These are phyloP conservation scores for Hippophae tibetana DNA, from an alignment of 306 rosid genomes.

Conservation along the genomic window DNA sequence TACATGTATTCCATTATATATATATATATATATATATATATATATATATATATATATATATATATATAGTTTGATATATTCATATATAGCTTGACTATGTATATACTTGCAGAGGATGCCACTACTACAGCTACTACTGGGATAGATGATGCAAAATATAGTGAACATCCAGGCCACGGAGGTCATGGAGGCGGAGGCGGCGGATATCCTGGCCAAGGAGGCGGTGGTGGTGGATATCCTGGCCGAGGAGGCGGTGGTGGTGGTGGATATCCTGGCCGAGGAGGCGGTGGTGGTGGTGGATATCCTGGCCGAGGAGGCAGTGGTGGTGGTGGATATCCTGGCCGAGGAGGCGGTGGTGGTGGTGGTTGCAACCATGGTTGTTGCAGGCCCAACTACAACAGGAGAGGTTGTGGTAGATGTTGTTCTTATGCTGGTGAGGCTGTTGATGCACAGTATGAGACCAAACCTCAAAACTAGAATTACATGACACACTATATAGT, in stretches of 20 bases:
- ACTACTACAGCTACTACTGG: neutral
- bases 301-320: neutral
- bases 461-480: slow-evolving; percentile 10
- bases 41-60: too few species aligned
- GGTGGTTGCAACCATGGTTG: slow-evolving; percentile 34
- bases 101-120: slow-evolving; percentile 12
- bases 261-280: neutral
- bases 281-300: slow-evolving; percentile 3
- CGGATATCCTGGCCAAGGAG: neutral
- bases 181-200: neutral
- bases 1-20: too few species aligned
- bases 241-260: slow-evolving; percentile 15
- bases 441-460: slow-evolving; percentile 20
- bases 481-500: too few species aligned
- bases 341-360: slow-evolving; percentile 11
- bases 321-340: neutral
- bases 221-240: slow-evolving; percentile 7
- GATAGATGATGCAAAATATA: slow-evolving; percentile 2
- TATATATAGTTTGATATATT: too few species aligned
- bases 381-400: slow-evolving; percentile 19
- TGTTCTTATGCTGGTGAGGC: slow-evolving; percentile 40
- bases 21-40: too few species aligned
- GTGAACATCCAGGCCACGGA: neutral
- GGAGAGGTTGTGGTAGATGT: slow-evolving; percentile 27
- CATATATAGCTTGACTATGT: neutral